Conservation (phyloP, 2,329 filamentous ascomycete genomes). For the Diaporthe nobilis region DNA sequence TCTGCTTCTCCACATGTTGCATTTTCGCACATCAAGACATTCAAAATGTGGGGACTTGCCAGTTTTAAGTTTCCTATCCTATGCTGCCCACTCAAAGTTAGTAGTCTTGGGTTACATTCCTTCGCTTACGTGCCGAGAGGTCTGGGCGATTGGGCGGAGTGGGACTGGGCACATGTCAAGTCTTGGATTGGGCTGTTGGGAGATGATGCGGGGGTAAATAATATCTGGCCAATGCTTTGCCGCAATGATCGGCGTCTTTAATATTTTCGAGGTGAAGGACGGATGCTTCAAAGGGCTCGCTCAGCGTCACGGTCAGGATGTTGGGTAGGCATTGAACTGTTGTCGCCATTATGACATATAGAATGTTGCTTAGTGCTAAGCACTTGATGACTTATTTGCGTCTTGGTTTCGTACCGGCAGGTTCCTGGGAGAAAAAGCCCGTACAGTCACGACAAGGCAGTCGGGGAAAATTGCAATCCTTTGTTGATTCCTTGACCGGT, state of each 20-base stretch:
- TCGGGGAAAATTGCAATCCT: not conserved
- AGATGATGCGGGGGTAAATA: no score
- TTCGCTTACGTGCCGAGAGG: not conserved
- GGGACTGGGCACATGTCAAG: not conserved
- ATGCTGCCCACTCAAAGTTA: not conserved
- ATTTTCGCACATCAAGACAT: not conserved
- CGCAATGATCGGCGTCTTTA: no score
- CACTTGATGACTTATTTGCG: not conserved
- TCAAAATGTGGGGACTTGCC: not conserved
- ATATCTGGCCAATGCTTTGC: not conserved
- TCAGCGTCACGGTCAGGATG: not conserved
- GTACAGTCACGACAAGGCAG: not conserved
- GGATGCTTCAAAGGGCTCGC: not conserved
- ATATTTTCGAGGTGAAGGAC: not conserved
- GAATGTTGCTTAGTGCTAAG: not conserved
- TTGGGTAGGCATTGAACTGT: not conserved
- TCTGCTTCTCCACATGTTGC: constrained; percentile 1
- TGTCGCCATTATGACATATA: not conserved
- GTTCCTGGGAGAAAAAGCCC: not conserved
- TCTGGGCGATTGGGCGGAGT: not conserved
- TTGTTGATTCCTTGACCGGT: no score
- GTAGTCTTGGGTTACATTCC: constrained; percentile 10
- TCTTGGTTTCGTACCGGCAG: no score
- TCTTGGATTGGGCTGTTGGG: not conserved
- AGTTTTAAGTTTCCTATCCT: not conserved